phyloP scores from a whole-genome alignment of 1,284 basidiomycete genomes.

The Ustilago esculenta region DNA sequence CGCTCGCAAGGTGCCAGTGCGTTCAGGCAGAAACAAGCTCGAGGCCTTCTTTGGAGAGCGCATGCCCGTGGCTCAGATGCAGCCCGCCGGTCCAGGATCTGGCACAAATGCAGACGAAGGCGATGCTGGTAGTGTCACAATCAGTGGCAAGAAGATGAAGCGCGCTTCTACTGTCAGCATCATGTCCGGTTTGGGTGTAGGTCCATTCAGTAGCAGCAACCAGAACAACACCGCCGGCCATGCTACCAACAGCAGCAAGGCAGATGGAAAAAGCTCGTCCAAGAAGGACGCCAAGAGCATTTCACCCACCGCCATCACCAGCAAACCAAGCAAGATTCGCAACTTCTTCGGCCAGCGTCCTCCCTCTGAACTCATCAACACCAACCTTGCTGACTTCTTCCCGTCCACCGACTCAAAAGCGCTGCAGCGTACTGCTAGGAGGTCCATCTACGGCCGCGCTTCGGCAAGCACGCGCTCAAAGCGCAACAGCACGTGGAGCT shows the following conservation, averaged over 20 bases:
- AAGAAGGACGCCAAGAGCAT: constrained; percentile 29
- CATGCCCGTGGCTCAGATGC: constrained; percentile 48
- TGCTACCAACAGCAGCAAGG: constrained; percentile 4
- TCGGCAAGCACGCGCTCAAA: constrained; percentile 58
- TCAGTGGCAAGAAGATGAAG: constrained; percentile 76
- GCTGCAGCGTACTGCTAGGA: constrained; percentile 57
- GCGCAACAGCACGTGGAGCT: constrained; percentile 62
- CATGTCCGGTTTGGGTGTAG: constrained; percentile 80
- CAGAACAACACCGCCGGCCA: constrained; percentile 7
- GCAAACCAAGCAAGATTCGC: constrained; percentile 73
- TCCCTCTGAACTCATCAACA: constrained; percentile 94
- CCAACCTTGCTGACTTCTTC: constrained; percentile 95
- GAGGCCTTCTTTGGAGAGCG: constrained; percentile 74
- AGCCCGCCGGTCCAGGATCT: constrained; percentile 59
- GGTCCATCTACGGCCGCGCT: constrained; percentile 58
- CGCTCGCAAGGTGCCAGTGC: constrained; percentile 26
- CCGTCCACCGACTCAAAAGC: constrained; percentile 84
- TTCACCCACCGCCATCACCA: constrained; percentile 25
- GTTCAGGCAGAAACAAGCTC: constrained; percentile 67
- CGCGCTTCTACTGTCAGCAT: constrained; percentile 93
- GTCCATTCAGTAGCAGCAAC: constrained; percentile 29
- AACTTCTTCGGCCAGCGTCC: constrained; percentile 99
- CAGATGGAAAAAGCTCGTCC: constrained; percentile 6
- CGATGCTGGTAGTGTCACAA: constrained; percentile 45
- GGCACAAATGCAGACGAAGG: constrained; percentile 55